A percentile compares a stretch with the other conserved stretches of the same genome.
Conservation (phyloP, 2,329 filamentous ascomycete genomes). For the Rhexocercosporidium sp. region DNA sequence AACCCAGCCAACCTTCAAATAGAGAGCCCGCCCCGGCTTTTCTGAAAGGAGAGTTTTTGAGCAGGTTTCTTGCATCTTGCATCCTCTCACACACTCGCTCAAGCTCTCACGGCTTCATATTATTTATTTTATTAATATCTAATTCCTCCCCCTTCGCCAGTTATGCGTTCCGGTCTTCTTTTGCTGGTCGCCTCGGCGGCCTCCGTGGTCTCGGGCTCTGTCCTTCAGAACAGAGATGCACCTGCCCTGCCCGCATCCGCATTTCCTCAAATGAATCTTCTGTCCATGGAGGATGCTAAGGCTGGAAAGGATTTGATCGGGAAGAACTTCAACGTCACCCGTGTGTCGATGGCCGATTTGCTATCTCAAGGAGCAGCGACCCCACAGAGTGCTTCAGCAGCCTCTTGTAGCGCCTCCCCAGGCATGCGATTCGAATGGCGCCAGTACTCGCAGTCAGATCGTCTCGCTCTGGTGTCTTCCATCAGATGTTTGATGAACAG, state of each 20-base stretch:
- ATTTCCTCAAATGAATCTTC: background rate
- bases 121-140: background rate
- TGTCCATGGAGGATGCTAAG: slow-evolving; percentile 13
- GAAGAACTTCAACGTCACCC: slow-evolving; percentile 3
- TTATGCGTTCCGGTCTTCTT: slow-evolving; percentile 13
- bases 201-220: background rate
- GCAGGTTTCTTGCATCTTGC: slow-evolving; percentile 12
- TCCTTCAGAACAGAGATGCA: background rate
- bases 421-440: slow-evolving; percentile 25
- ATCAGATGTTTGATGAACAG: slow-evolving; percentile 22
- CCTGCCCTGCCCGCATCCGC: slow-evolving; percentile 1
- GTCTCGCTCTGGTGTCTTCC: slow-evolving; percentile 14
- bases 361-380: slow-evolving; percentile 1
- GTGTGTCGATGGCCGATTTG: slow-evolving; percentile 6
- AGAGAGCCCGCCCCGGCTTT: background rate
- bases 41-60: background rate
- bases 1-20: slow-evolving; percentile 8
- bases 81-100: slow-evolving; percentile 13
- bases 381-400: slow-evolving; percentile 12
- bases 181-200: slow-evolving; percentile 6
- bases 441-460: slow-evolving; percentile 17
- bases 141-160: slow-evolving; percentile 11
- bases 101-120: background rate
- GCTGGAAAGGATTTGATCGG: slow-evolving; percentile 15
- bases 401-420: slow-evolving; percentile 20